A percentile compares a stretch with the other conserved stretches of the same genome.
Evolutionary conservation across 2,329 filamentous ascomycete genomes (phyloP).

Genomic region (Fusarium incarnatum): DNA sequence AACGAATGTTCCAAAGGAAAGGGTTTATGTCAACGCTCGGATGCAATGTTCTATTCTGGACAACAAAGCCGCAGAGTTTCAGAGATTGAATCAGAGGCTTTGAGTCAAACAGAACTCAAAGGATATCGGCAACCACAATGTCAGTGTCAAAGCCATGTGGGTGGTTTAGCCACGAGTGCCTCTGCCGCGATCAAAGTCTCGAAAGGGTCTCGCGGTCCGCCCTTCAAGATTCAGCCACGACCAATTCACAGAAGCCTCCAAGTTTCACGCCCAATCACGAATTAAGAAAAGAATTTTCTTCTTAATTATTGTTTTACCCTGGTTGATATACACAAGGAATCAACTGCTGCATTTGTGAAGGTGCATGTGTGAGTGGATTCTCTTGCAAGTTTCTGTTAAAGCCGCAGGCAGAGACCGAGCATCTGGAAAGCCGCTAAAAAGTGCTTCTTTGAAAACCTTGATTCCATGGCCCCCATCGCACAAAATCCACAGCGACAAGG

Average conservation of each 20-base stretch:
- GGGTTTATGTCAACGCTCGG: conserved; percentile 7
- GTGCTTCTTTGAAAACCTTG: conserved; percentile 35
- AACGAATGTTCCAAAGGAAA: conserved; percentile 1
- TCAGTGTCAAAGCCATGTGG: conserved; percentile 33
- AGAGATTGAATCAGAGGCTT: conserved; percentile 36
- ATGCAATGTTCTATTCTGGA: conserved; percentile 20
- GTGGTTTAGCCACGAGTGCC: conserved; percentile 31
- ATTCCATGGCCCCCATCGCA: conserved; percentile 22
- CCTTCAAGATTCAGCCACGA: conserved; percentile 28
- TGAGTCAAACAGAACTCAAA: conserved; percentile 27
- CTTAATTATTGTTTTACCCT: background rate
- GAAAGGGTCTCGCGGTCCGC: conserved; percentile 20
- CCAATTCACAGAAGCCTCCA: background rate
- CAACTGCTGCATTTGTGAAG: conserved; percentile 20
- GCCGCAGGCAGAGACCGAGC: conserved; percentile 8
- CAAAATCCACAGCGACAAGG: conserved; percentile 27
- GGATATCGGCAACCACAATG: conserved; percentile 1
- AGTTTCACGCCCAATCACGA: conserved; percentile 36
- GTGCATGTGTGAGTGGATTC: conserved; percentile 39
- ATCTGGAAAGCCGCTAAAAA: conserved; percentile 30
- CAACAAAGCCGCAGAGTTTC: conserved; percentile 24
- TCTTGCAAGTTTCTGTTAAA: conserved; percentile 2
- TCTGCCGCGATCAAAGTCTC: conserved; percentile 33
- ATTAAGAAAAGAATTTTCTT: conserved; percentile 19
- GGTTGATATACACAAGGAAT: background rate